Evolutionary conservation across 75 land plant genomes (phyloP).

Genomic region (Sequoia sempervirens): DNA sequence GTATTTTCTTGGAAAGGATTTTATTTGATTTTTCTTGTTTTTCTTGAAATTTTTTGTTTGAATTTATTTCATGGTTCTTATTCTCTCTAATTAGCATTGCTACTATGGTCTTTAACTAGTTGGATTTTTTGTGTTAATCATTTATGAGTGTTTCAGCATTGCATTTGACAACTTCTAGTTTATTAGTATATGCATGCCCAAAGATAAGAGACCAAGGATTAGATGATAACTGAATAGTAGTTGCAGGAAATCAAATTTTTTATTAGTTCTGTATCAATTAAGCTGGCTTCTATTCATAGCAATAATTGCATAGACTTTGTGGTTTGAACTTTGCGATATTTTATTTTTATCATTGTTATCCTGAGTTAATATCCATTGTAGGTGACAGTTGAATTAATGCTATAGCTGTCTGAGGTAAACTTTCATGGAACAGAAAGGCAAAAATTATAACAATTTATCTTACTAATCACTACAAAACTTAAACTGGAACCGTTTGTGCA

Average conservation of each 20-base stretch:
- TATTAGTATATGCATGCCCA: no score
- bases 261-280: no score
- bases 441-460: background rate
- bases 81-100: background rate
- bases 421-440: background rate
- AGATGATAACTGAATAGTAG: background rate
- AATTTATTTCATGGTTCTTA: background rate
- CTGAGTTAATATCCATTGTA: no score
- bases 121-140: no score
- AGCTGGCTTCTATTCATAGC: background rate
- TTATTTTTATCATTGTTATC: no score
- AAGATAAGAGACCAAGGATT: background rate
- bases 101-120: background rate
- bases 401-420: background rate
- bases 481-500: slow-evolving; percentile 13
- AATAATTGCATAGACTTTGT: background rate
- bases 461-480: background rate
- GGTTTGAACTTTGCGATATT: no score
- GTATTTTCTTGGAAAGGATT: background rate
- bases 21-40: no score
- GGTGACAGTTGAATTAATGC: no score
- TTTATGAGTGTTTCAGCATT: no score
- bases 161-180: background rate
- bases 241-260: background rate
- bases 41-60: background rate